A percentile compares a stretch with the other conserved stretches of the same genome.
phyloP scores from a whole-genome alignment of 1,284 basidiomycete species.

The Meira miltonrushii region DNA sequence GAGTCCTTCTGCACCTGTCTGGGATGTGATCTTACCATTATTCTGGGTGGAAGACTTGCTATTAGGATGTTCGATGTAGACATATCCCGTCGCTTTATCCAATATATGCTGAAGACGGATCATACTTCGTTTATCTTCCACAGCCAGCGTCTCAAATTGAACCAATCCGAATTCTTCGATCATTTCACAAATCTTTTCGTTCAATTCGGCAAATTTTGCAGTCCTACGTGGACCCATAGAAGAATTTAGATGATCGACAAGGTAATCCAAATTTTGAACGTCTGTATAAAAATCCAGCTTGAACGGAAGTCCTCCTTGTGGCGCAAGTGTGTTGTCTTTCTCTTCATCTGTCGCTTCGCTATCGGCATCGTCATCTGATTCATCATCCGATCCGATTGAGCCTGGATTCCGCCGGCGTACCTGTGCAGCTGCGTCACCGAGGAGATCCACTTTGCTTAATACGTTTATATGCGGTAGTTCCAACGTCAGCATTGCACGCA shows the following conservation, averaged over 20 bases:
- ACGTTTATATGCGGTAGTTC: slow-evolving; percentile 97
- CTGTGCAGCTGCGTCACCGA: slow-evolving; percentile 54
- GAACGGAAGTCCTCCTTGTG: slow-evolving; percentile 61
- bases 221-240: slow-evolving; percentile 8
- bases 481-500: slow-evolving; percentile 95
- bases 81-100: slow-evolving; percentile 49
- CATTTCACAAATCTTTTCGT: slow-evolving; percentile 81
- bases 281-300: slow-evolving; percentile 97
- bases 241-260: slow-evolving; percentile 66
- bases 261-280: slow-evolving; percentile 87
- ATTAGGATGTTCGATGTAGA: slow-evolving; percentile 22
- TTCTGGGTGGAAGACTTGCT: background rate
- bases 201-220: slow-evolving; percentile 57
- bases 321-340: background rate
- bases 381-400: background rate
- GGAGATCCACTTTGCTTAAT: slow-evolving; percentile 86
- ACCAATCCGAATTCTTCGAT: slow-evolving; percentile 93
- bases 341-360: slow-evolving; percentile 10
- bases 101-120: slow-evolving; percentile 39
- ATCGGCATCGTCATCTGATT: slow-evolving; percentile 14
- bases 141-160: slow-evolving; percentile 88
- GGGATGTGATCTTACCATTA: background rate
- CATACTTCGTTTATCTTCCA: slow-evolving; percentile 49
- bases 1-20: slow-evolving; percentile 7
- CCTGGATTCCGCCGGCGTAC: background rate